phyloP scores from a whole-genome alignment of 345 rosid species.

The Populus tremula region DNA sequence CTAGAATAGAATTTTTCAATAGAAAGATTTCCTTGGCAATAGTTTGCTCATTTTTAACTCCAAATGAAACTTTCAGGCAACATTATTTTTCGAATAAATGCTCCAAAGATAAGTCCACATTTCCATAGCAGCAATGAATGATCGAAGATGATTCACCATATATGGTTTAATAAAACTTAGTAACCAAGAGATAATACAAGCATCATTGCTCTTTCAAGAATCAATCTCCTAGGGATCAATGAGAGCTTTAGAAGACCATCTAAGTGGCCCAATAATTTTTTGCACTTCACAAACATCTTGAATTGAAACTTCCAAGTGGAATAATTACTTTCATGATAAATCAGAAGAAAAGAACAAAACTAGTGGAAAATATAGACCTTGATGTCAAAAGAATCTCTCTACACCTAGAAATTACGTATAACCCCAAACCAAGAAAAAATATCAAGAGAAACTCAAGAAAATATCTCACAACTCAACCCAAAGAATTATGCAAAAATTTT shows the following conservation, averaged over 20 bases:
- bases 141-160: not conserved
- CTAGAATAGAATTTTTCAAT: too few relatives aligned
- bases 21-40: not conserved
- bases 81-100: not conserved
- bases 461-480: not conserved
- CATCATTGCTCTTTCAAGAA: not conserved
- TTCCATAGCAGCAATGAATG: not conserved
- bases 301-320: too few relatives aligned
- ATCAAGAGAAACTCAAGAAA: not conserved
- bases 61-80: not conserved
- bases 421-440: not conserved
- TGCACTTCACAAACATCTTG: not conserved
- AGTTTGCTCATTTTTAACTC: not conserved
- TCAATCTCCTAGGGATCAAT: not conserved
- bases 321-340: not conserved
- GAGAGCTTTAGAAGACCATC: not conserved
- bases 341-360: not conserved
- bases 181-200: not conserved
- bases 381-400: not conserved
- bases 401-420: not conserved
- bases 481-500: not conserved
- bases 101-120: not conserved
- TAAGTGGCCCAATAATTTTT: not conserved
- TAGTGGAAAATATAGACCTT: not conserved
- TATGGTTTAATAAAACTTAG: not conserved